Evolutionary conservation across 768 basidiomycete species (phyloP).

Genomic region (Pulveroboletus sp.): DNA sequence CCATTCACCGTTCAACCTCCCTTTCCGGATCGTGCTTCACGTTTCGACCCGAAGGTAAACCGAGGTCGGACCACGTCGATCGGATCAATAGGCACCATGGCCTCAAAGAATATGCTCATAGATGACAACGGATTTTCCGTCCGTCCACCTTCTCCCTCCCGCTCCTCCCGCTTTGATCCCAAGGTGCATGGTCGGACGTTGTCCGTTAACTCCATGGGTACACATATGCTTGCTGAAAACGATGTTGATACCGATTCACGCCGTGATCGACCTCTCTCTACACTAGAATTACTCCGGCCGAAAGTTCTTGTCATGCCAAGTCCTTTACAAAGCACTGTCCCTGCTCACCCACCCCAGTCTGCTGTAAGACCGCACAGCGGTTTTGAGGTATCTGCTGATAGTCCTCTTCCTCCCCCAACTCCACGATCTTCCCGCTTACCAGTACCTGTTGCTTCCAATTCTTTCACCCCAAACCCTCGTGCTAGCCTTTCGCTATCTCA

Average conservation of each 20-base stretch:
- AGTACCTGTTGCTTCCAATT: constrained; percentile 49
- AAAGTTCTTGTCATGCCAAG: constrained; percentile 95
- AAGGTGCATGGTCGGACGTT: constrained; percentile 60
- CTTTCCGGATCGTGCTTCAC: constrained; percentile 37
- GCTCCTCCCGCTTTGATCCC: constrained; percentile 77
- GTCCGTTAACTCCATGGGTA: constrained; percentile 64
- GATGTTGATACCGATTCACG: constrained; percentile 35
- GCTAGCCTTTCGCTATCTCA: constrained; percentile 71
- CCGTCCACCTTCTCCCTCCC: constrained; percentile 54
- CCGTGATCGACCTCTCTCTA: constrained; percentile 62
- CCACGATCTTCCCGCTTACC: constrained; percentile 54
- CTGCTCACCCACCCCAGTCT: constrained; percentile 32
- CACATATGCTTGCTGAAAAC: constrained; percentile 56
- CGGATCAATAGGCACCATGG: constrained; percentile 41
- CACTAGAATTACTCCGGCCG: constrained; percentile 76
- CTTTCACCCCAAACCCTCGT: constrained; percentile 76
- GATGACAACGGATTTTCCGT: constrained; percentile 65
- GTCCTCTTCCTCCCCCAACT: constrained; percentile 63
- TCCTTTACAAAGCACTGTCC: constrained; percentile 57
- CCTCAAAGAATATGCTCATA: constrained; percentile 31
- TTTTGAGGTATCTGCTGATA: constrained; percentile 62
- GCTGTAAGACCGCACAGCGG: constrained; percentile 43
- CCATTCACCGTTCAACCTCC: constrained; percentile 34
- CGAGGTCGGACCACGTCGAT: constrained; percentile 40
- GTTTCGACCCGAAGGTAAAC: constrained; percentile 40